Conservation (phyloP, 2,329 filamentous ascomycete species). For the Phialophora tarda region DNA sequence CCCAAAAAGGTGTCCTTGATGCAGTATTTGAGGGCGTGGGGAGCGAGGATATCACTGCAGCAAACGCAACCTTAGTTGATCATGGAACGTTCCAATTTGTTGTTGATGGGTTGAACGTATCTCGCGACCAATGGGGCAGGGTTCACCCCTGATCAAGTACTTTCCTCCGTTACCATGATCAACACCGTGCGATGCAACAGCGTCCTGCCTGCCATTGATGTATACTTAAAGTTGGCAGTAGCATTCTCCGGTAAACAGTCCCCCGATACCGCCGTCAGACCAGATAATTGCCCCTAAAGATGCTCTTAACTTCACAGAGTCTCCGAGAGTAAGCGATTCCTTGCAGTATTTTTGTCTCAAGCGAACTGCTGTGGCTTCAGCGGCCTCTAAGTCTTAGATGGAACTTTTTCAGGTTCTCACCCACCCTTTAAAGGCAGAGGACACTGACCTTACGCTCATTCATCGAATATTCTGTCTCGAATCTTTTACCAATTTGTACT, state of each 20-base stretch:
- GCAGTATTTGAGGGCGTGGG: background rate
- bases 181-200: background rate
- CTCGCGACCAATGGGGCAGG: background rate
- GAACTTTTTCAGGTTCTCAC: too few relatives aligned
- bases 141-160: background rate
- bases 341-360: too few relatives aligned
- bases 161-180: background rate
- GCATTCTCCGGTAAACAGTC: background rate
- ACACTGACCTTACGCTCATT: too few relatives aligned
- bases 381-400: too few relatives aligned
- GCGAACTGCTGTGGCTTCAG: too few relatives aligned
- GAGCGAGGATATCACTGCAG: background rate
- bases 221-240: background rate
- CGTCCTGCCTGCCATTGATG: background rate
- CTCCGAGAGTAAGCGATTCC: too few relatives aligned
- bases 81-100: background rate
- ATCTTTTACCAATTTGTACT: too few relatives aligned
- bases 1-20: background rate
- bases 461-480: too few relatives aligned
- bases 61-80: background rate
- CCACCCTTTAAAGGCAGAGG: too few relatives aligned
- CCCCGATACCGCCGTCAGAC: background rate
- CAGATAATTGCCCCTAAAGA: background rate
- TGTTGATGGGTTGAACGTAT: background rate
- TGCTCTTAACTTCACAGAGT: too few relatives aligned